Percentiles rank a stretch among this genome's conserved stretches.
These are phyloP conservation scores for Rhizoclosmatium hyalinum DNA, from an alignment of 371 early-diverging fungal species.

Conservation along the genomic window DNA sequence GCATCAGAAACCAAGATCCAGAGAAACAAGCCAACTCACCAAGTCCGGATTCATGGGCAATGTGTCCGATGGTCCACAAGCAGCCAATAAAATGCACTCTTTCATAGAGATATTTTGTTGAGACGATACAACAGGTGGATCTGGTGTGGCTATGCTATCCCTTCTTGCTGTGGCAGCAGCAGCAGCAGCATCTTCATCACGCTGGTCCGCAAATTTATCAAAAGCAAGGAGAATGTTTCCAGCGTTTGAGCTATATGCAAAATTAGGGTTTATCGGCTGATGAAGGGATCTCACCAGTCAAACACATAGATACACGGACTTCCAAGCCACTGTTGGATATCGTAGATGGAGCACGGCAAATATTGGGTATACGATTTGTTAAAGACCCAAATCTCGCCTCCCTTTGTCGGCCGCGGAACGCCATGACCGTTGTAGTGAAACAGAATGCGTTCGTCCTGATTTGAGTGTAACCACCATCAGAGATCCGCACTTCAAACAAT, in stretches of 20 bases:
- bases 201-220: conserved; percentile 84
- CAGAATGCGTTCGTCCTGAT: conserved; percentile 83
- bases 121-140: conserved; percentile 44
- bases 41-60: conserved; percentile 93
- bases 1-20: background rate
- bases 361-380: conserved; percentile 97
- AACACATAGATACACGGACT: conserved; percentile 95
- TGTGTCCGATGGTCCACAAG: conserved; percentile 83
- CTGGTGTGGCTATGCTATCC: conserved; percentile 15
- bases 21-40: too few species aligned
- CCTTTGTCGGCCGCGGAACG: conserved; percentile 92
- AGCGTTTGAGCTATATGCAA: conserved; percentile 69
- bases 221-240: conserved; percentile 90
- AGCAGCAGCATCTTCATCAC: conserved; percentile 70
- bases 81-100: conserved; percentile 94
- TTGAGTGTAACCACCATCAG: too few species aligned
- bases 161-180: background rate
- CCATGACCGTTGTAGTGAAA: conserved; percentile 99
- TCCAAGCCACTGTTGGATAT: conserved; percentile 93
- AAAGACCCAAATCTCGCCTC: conserved; percentile 98
- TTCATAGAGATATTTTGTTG: conserved; percentile 47
- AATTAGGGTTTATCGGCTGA: background rate
- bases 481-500: too few species aligned
- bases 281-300: conserved; percentile 72
- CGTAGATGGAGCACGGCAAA: conserved; percentile 90